A percentile compares a stretch with the other conserved stretches of the same genome.
phyloP scores from a whole-genome alignment of 768 basidiomycete species.

The Exsudoporus frostii region DNA sequence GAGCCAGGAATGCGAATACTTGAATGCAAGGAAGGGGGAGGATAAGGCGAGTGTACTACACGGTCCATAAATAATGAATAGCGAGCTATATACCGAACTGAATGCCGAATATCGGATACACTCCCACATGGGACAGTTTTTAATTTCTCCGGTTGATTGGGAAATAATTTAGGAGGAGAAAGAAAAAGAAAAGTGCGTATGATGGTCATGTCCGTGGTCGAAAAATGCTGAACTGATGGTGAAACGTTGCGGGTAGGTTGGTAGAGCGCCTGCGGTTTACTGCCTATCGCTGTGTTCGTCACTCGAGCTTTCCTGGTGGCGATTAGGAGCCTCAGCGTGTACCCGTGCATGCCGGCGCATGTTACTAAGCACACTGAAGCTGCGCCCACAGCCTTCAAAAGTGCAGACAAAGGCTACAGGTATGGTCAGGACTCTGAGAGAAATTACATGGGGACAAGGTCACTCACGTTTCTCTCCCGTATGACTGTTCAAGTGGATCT shows the following conservation, averaged over 20 bases:
- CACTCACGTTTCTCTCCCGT: slow-evolving; percentile 80
- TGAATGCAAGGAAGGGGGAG: slow-evolving; percentile 3
- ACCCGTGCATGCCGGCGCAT: slow-evolving; percentile 84
- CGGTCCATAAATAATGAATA: slow-evolving; percentile 16
- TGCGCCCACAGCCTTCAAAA: slow-evolving; percentile 69
- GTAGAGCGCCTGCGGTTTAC: slow-evolving; percentile 21
- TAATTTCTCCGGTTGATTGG: neutral
- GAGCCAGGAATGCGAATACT: slow-evolving; percentile 14
- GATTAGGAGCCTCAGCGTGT: slow-evolving; percentile 41
- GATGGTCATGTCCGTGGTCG: slow-evolving; percentile 1
- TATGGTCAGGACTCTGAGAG: slow-evolving; percentile 12
- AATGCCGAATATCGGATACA: slow-evolving; percentile 19
- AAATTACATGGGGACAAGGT: neutral
- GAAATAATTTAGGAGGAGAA: neutral
- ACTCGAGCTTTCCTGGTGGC: slow-evolving; percentile 39
- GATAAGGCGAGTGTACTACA: slow-evolving; percentile 4
- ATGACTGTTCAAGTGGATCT: slow-evolving; percentile 85
- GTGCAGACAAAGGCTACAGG: slow-evolving; percentile 70
- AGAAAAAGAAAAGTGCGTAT: neutral
- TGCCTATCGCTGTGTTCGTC: slow-evolving; percentile 45
- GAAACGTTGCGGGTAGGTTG: neutral
- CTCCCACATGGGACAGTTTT: neutral
- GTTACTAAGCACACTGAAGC: slow-evolving; percentile 85
- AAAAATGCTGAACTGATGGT: slow-evolving; percentile 8
- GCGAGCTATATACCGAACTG: neutral